These are phyloP conservation scores for Hypholoma fasciculare DNA, from an alignment of 768 basidiomycete genomes.

Conservation along the genomic window DNA sequence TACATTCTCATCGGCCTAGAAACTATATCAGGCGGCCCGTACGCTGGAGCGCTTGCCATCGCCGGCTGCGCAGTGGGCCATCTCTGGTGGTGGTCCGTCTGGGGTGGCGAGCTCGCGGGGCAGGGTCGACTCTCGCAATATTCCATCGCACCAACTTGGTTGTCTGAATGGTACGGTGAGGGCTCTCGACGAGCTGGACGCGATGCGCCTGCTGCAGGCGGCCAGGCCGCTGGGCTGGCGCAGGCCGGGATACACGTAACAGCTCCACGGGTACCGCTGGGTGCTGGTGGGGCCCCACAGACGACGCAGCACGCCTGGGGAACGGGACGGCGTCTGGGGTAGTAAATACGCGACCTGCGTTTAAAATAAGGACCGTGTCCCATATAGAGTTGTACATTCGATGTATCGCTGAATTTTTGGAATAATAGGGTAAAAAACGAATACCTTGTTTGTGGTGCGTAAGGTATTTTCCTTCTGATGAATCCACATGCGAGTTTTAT, in stretches of 20 bases:
- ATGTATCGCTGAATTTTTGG: background rate
- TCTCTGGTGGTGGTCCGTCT: conserved; percentile 77
- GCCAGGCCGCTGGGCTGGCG: conserved; percentile 31
- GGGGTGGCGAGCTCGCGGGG: conserved; percentile 47
- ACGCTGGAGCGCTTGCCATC: conserved; percentile 52
- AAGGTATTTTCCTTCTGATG: too few species aligned
- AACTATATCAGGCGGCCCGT: conserved; percentile 59
- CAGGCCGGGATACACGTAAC: conserved; percentile 58
- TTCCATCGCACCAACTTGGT: conserved; percentile 61
- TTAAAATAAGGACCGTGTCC: background rate
- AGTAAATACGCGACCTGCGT: background rate
- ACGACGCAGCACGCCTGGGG: conserved; percentile 23
- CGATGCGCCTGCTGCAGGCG: conserved; percentile 23
- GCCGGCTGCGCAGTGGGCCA: conserved; percentile 80
- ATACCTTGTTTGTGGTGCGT: too few species aligned
- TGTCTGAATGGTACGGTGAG: conserved; percentile 51
- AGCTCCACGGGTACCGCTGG: conserved; percentile 44
- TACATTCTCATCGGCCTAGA: conserved; percentile 76
- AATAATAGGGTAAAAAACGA: too few species aligned
- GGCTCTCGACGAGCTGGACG: conserved; percentile 20
- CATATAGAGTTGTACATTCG: background rate
- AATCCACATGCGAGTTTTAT: too few species aligned
- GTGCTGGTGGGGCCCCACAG: background rate
- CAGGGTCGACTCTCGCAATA: conserved; percentile 38
- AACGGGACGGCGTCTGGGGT: conserved; percentile 17